These are phyloP conservation scores for Lipomyces spencermartinsiae DNA, from an alignment of 805 yeast species.

Conservation along the genomic window DNA sequence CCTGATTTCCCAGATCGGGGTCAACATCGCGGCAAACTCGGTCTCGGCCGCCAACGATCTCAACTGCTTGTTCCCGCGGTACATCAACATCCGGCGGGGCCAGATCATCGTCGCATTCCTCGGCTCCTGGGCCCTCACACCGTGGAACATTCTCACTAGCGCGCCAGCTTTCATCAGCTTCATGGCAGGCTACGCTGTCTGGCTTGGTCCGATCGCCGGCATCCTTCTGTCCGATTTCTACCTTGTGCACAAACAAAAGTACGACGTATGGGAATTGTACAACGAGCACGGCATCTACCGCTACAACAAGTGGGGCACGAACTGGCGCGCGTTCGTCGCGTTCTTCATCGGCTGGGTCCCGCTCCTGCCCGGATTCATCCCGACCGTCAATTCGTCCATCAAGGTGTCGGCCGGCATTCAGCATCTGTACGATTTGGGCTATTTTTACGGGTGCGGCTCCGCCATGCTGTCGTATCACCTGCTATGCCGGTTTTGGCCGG, in stretches of 20 bases:
- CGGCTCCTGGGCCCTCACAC: constrained; percentile 48
- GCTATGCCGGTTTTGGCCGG: constrained; percentile 24
- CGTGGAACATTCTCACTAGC: constrained; percentile 51
- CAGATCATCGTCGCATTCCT: constrained; percentile 50
- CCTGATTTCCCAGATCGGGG: constrained; percentile 73
- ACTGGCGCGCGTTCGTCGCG: constrained; percentile 35
- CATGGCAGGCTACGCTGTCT: constrained; percentile 50
- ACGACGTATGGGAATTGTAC: constrained; percentile 35
- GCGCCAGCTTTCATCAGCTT: constrained; percentile 48
- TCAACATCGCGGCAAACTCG: constrained; percentile 63
- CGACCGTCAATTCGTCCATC: constrained; percentile 26
- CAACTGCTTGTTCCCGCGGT: constrained; percentile 50
- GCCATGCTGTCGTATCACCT: constrained; percentile 30
- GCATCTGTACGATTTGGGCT: constrained; percentile 39
- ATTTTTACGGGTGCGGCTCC: constrained; percentile 37
- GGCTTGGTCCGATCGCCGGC: constrained; percentile 50
- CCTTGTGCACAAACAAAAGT: constrained; percentile 30
- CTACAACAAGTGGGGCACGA: constrained; percentile 35
- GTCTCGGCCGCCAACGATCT: constrained; percentile 51
- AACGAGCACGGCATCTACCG: constrained; percentile 33
- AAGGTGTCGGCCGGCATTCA: constrained; percentile 24
- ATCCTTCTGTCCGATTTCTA: constrained; percentile 24
- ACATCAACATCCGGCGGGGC: constrained; percentile 68
- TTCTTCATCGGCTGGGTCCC: constrained; percentile 35
- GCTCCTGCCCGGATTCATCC: constrained; percentile 35